A percentile compares a stretch with the other conserved stretches of the same genome.
phyloP scores from a whole-genome alignment of 106 monocot species.

The Phalaenopsis equestris region DNA sequence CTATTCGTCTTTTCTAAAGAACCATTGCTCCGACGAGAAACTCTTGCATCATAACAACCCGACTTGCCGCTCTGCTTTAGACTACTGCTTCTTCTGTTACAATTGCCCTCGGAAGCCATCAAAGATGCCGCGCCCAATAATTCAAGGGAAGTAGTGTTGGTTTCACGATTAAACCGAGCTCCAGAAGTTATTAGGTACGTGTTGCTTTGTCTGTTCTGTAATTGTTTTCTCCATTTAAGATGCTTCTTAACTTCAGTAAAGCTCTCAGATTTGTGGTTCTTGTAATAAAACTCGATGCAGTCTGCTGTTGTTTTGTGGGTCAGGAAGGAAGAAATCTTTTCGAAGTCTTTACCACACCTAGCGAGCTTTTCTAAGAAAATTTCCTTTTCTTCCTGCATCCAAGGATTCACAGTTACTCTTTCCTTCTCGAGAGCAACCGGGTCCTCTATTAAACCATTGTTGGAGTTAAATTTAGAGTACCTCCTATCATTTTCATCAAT shows the following conservation, averaged over 20 bases:
- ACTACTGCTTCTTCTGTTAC: slow-evolving; percentile 12
- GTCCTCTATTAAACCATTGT: slow-evolving; percentile 73
- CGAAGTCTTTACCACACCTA: slow-evolving; percentile 69
- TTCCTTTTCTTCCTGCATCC: slow-evolving; percentile 65
- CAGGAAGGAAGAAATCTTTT: slow-evolving; percentile 65
- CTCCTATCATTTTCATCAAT: slow-evolving; percentile 59
- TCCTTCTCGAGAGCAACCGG: slow-evolving; percentile 57
- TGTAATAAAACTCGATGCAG: slow-evolving; percentile 95
- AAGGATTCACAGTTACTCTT: slow-evolving; percentile 64
- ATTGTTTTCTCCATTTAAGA: slow-evolving; percentile 36
- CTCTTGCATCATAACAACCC: slow-evolving; percentile 14
- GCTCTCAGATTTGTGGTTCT: slow-evolving; percentile 72
- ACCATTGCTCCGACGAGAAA: slow-evolving; percentile 12
- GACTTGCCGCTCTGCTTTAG: slow-evolving; percentile 20
- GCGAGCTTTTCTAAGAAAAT: slow-evolving; percentile 86
- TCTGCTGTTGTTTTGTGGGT: slow-evolving; percentile 85
- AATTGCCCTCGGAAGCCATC: slow-evolving; percentile 17
- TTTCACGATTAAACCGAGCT: slow-evolving; percentile 51
- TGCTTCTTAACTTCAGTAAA: slow-evolving; percentile 66
- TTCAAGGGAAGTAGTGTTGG: slow-evolving; percentile 38
- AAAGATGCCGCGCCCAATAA: slow-evolving; percentile 35
- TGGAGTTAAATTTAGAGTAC: slow-evolving; percentile 36
- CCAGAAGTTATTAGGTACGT: slow-evolving; percentile 42
- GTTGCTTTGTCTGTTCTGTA: slow-evolving; percentile 22
- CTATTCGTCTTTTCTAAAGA: slow-evolving; percentile 15